Conservation (phyloP, 176 grass and related monocot species). For the Oryza rufipogon region DNA sequence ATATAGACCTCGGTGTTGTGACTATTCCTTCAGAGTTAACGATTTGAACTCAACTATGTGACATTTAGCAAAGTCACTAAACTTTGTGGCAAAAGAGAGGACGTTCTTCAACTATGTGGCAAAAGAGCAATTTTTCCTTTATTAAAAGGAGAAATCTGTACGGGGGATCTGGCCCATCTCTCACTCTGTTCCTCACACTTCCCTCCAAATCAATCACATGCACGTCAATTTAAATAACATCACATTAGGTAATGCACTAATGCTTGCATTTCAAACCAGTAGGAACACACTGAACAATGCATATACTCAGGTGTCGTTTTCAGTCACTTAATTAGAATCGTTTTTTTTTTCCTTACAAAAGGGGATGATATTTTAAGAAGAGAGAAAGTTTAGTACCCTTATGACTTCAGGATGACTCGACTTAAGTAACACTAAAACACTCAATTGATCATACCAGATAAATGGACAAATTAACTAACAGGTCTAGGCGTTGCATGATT, state of each 20-base stretch:
- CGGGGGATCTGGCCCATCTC: neutral
- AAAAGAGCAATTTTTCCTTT: neutral
- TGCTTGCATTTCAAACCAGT: slow-evolving; percentile 14
- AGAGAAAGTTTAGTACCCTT: slow-evolving; percentile 18
- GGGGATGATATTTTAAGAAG: neutral
- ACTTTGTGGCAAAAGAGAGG: no score
- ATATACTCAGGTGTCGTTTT: slow-evolving; percentile 14
- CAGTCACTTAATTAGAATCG: neutral
- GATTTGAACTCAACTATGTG: neutral
- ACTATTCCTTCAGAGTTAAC: neutral
- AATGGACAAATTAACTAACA: slow-evolving; percentile 20
- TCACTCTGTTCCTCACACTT: slow-evolving; percentile 30
- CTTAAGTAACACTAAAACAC: slow-evolving; percentile 20
- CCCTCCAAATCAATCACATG: slow-evolving; percentile 22
- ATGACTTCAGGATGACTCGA: slow-evolving; percentile 7
- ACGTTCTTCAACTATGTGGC: neutral
- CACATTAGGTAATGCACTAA: neutral
- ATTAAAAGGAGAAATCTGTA: neutral
- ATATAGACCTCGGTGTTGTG: neutral
- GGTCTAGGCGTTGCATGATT: neutral
- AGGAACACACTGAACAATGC: slow-evolving; percentile 5
- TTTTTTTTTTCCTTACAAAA: neutral
- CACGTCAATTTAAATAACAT: neutral
- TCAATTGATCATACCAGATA: neutral
- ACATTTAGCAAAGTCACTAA: no score